Conservation (phyloP, 2,329 filamentous ascomycete genomes). For the Calonectria pseudoturangicola region DNA sequence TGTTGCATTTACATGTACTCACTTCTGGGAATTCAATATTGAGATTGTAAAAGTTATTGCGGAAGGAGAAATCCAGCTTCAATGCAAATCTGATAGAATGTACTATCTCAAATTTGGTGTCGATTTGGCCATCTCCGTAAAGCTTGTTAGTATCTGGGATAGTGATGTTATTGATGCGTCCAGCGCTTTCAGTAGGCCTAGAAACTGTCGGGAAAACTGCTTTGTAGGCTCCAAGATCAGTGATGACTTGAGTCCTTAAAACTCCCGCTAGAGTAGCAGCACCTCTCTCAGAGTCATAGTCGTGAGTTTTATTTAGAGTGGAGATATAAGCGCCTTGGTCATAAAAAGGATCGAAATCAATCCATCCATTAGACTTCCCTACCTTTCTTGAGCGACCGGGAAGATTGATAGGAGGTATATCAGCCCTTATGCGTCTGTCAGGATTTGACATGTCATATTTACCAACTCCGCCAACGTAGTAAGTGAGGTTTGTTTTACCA, state of each 20-base stretch:
- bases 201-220: background rate
- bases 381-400: background rate
- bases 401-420: background rate
- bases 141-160: background rate
- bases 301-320: no score
- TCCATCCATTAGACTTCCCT: background rate
- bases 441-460: background rate
- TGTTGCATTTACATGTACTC: background rate
- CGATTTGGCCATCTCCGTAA: background rate
- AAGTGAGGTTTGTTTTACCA: background rate
- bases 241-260: background rate
- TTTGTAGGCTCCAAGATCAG: background rate
- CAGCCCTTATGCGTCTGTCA: no score
- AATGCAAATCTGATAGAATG: background rate
- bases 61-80: background rate
- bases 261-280: background rate
- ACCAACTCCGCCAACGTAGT: background rate
- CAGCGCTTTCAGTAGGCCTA: background rate
- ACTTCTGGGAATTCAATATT: background rate
- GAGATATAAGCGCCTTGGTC: fast-evolving
- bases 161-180: background rate
- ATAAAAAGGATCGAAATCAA: background rate
- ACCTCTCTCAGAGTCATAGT: background rate
- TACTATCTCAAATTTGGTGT: background rate
- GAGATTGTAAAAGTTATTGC: background rate